Evolutionary conservation across 371 early-diverging fungal species (phyloP), one percentile per base, ranked within the genome.

Genomic region (Haplosporangium sp.): DNA sequence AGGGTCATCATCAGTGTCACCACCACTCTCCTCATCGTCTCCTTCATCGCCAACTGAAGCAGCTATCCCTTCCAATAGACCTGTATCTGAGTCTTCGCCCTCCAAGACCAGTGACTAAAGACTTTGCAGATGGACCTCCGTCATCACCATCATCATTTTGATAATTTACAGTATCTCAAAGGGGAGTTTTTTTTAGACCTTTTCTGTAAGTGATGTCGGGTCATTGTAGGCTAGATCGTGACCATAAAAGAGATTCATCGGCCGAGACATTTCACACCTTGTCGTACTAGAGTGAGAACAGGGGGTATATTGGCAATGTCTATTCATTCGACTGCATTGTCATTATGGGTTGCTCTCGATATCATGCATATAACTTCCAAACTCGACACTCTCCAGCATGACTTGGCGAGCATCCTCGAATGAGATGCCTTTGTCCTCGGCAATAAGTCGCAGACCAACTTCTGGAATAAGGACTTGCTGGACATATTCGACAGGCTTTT

Each of bases 381-480:
- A 87, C 40, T 87, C 87, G 37, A 64, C 73, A 59, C 87, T 87
- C 29, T 87, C 85, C 12, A 60, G 48, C 87, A 89, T 87, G 7
- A 85, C 69, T 36, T 55, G 29, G 21, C 58, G 73, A 1, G 89
- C 86, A 13, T 82, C 72, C n/a, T 84, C 77, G n/a, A 74, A 23
- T 16, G 62, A 62, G 18, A 67, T 45, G 13, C 38, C 48, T 37
- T 48, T 47, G 42, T 91, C 91, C 64, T 89, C 77, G 0, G 67
- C 81, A 40, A 91, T 91, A 21, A 91, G 68, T 12, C 88, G 69
- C 14, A 85, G 21, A 0, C 84, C 89, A 2, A 83, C 76, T 67
- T 91, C 91, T 4, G 91, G 91, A 0, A 90, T 85, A 0, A 91
- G 67, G 1, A 91, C 86, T 50, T 88, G 85, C 56, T 91, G 90